Evolutionary conservation across 2,329 filamentous ascomycete species (phyloP).

Genomic region (Xylaria sp.): DNA sequence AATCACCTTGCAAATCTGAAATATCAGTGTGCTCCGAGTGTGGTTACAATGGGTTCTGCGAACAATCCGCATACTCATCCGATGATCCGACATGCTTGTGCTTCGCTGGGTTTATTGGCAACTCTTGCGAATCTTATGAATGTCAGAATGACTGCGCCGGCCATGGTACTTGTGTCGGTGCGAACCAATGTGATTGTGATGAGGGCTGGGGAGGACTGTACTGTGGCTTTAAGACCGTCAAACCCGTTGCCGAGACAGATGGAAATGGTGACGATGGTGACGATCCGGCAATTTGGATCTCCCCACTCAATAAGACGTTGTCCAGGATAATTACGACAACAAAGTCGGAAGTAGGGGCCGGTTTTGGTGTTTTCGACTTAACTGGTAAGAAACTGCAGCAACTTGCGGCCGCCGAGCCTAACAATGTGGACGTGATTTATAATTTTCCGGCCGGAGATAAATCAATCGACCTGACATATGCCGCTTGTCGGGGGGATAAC

Average conservation of each 20-base stretch:
- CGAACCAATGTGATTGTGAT: constrained; percentile 55
- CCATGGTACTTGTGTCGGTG: constrained; percentile 54
- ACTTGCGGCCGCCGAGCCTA: constrained; percentile 58
- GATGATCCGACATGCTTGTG: constrained; percentile 50
- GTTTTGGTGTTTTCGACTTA: constrained; percentile 61
- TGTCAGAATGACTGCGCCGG: constrained; percentile 55
- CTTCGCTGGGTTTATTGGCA: constrained; percentile 56
- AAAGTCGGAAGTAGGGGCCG: constrained; percentile 60
- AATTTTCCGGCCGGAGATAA: constrained; percentile 56
- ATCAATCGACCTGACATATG: constrained; percentile 59
- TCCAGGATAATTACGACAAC: constrained; percentile 64
- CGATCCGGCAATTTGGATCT: constrained; percentile 61
- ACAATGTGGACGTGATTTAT: constrained; percentile 66
- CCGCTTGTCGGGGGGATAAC: constrained; percentile 61
- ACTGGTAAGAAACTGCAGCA: constrained; percentile 59
- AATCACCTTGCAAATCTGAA: constrained; percentile 38
- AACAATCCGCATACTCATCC: constrained; percentile 24
- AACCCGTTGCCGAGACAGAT: constrained; percentile 56
- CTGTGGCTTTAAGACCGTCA: constrained; percentile 57
- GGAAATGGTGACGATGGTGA: constrained; percentile 57
- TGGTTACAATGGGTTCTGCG: constrained; percentile 53
- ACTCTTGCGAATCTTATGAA: constrained; percentile 49
- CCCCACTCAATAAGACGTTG: constrained; percentile 51
- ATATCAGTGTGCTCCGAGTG: constrained; percentile 51
- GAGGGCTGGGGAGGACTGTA: constrained; percentile 57